Base-by-base conservation (phyloP, 148 eudicot species). In the Vaccinium darrowii region DNA sequence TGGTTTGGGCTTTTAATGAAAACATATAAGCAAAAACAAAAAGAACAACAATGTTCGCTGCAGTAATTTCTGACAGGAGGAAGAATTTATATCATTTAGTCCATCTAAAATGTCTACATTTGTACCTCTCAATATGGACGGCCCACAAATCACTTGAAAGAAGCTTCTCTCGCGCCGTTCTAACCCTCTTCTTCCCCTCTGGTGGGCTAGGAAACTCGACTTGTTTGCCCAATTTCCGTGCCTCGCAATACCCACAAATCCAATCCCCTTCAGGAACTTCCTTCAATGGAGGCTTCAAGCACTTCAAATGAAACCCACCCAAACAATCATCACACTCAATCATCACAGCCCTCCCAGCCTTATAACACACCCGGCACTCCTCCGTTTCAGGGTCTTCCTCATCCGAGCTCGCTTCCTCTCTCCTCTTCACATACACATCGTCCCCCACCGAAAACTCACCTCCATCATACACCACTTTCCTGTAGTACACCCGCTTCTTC, bases 61-160 rank as follows among this genome's bases (percentile, higher is more conserved):
- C 36, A 18, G 49, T 21, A 63, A 2, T n/a, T 8, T 63, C 30
- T 63, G n/a, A 1, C 71, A n/a, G 0, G 23, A 47, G 25, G 4
- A 76, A 33, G 19, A 57, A 79, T 53, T 60, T 13, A 39, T 39
- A 6, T 60, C 2, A 25, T 78, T 67, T 12, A 53, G 12, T 80
- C 14, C 72, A 65, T n/a, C 2, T 27, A 58, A 71, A 52, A 52
- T 36, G 39, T 36, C 3, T 3, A 58, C 13, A 81, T 6, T 6
- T 71, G 7, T 85, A 97, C 99, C 99, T 94, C 56, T 94, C 93
- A 71, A 97, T 92, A n/a, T 86, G 90, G 43, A 92, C 97, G 13
- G 99, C 99, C 98, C 98, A 97, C 89, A 95, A 88, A 89, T 97
- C 96, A 30, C 99, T 93, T 0, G 96, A 90, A 75, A 97, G 94